phyloP scores from a whole-genome alignment of 164 flowering plant species.

The Nymphaea colorata region DNA sequence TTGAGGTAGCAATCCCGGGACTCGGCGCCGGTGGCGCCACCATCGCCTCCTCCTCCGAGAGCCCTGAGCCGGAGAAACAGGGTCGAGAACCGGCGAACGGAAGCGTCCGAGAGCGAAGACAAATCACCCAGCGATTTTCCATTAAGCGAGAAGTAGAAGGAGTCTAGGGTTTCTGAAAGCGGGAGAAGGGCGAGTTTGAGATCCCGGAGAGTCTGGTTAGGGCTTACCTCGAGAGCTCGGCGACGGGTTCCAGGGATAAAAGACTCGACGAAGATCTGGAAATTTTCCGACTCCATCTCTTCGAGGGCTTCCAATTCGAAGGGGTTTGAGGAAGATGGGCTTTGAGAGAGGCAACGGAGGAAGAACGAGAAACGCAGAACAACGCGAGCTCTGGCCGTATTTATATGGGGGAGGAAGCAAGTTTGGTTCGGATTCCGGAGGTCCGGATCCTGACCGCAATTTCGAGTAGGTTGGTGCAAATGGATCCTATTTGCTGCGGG shows the following conservation, averaged over 20 bases:
- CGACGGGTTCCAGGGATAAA: conserved; percentile 29
- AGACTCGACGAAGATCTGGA: conserved; percentile 39
- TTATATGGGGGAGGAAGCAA: too few species aligned
- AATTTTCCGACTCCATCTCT: background rate
- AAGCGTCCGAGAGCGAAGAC: conserved; percentile 14
- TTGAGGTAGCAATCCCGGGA: conserved; percentile 95
- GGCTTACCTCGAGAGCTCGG: conserved; percentile 29
- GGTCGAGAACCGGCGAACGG: conserved; percentile 29
- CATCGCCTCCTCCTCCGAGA: conserved; percentile 89
- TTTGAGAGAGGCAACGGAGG: background rate
- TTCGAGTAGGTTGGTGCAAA: too few species aligned
- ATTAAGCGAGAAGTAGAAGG: conserved; percentile 38
- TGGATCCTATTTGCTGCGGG: too few species aligned
- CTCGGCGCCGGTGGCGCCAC: conserved; percentile 88
- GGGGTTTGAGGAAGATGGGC: background rate
- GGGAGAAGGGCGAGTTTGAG: conserved; percentile 19
- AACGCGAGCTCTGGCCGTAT: too few species aligned
- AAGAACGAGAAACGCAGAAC: background rate
- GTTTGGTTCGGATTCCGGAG: too few species aligned
- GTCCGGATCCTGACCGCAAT: too few species aligned
- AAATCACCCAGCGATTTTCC: conserved; percentile 43
- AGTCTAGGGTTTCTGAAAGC: conserved; percentile 14
- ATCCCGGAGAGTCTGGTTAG: conserved; percentile 20
- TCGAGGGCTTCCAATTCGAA: background rate
- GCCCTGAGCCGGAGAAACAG: conserved; percentile 30